Evolutionary conservation across 2,329 filamentous ascomycete genomes (phyloP).

Genomic region (Venturia aucupariae): DNA sequence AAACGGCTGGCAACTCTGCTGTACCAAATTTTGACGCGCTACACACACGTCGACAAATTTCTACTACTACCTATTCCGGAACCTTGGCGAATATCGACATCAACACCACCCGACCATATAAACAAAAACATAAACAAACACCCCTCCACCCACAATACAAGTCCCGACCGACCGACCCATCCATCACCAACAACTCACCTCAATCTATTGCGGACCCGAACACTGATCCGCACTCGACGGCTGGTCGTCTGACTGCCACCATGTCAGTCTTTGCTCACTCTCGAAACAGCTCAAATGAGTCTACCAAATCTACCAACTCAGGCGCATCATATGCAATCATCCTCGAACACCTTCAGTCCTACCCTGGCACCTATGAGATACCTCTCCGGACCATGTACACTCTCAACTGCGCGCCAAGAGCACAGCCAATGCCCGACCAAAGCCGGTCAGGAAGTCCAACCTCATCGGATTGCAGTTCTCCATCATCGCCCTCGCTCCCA

Average conservation of each 20-base stretch:
- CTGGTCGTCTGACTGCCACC: not conserved
- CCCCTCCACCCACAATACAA: not conserved
- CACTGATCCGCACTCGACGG: not conserved
- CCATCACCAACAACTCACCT: not conserved
- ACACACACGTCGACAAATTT: not conserved
- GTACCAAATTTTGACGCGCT: not conserved
- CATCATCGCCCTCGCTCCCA: conserved; percentile 20
- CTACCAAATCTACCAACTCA: conserved; percentile 19
- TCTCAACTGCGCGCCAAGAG: conserved; percentile 50
- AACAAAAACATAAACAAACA: conserved; percentile 8
- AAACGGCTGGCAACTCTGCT: not conserved
- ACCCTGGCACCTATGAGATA: conserved; percentile 55
- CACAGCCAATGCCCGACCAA: conserved; percentile 29
- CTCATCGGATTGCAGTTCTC: conserved; percentile 27
- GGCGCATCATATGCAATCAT: conserved; percentile 26
- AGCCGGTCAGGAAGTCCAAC: conserved; percentile 27
- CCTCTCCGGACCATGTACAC: conserved; percentile 60
- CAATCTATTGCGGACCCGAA: not conserved
- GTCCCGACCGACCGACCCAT: not conserved
- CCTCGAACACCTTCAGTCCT: conserved; percentile 43
- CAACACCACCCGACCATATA: not conserved
- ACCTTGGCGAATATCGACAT: not conserved
- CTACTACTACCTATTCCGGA: not conserved
- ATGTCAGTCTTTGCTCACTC: conserved; percentile 23
- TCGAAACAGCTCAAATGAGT: conserved; percentile 30